A percentile compares a stretch with the other conserved stretches of the same genome.
Evolutionary conservation across 2,329 filamentous ascomycete species (phyloP).

Genomic region (Cercospora zeina): DNA sequence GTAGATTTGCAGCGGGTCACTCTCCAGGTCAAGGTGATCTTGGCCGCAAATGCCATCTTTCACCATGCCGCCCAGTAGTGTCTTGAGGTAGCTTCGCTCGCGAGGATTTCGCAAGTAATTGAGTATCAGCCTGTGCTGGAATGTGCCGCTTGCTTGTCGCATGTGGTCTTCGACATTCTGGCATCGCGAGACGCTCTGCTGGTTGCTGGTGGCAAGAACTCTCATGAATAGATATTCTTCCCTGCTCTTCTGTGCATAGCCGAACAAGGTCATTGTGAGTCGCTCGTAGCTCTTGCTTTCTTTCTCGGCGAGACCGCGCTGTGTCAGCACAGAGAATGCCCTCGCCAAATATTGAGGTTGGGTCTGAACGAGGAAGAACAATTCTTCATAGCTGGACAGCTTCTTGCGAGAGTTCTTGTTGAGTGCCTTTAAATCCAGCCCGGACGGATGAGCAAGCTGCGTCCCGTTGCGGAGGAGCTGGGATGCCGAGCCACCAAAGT

Average conservation of each 20-base stretch:
- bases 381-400: slow-evolving; percentile 92
- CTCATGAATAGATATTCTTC: slow-evolving; percentile 97
- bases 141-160: slow-evolving; percentile 72
- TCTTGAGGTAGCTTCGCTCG: slow-evolving; percentile 87
- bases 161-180: slow-evolving; percentile 77
- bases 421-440: slow-evolving; percentile 91
- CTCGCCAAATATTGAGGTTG: slow-evolving; percentile 92
- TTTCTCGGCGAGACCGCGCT: slow-evolving; percentile 82
- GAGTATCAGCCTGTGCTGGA: slow-evolving; percentile 82
- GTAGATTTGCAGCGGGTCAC: slow-evolving; percentile 97
- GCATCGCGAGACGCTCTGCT: slow-evolving; percentile 79
- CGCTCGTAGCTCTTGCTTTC: slow-evolving; percentile 91
- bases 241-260: slow-evolving; percentile 92
- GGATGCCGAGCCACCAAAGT: slow-evolving; percentile 70
- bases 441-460: slow-evolving; percentile 61
- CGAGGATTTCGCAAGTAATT: slow-evolving; percentile 89
- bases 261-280: slow-evolving; percentile 93
- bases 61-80: slow-evolving; percentile 80
- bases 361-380: slow-evolving; percentile 96
- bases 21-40: slow-evolving; percentile 85
- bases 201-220: slow-evolving; percentile 76
- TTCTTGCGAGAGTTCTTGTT: slow-evolving; percentile 97
- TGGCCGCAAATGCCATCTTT: slow-evolving; percentile 93
- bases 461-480: slow-evolving; percentile 38
- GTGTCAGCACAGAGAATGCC: slow-evolving; percentile 79